Base-by-base conservation (phyloP, 2,329 filamentous ascomycete species). In the Fusarium graminum region DNA sequence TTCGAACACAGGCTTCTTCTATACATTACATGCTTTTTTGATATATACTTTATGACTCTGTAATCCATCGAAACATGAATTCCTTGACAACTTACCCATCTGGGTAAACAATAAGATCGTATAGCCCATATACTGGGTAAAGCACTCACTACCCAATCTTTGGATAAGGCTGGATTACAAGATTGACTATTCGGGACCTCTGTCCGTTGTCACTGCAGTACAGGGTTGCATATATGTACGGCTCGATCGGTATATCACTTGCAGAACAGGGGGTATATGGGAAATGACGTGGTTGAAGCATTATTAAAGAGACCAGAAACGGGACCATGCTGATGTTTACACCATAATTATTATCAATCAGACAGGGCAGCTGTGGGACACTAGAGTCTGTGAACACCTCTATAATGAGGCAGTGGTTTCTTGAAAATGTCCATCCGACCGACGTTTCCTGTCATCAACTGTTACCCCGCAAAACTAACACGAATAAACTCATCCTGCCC, bases 121-220 rank as follows among this genome's bases (percentile, higher is more conserved):
- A 42, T 22, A 56, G 32, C 25, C 7, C 34, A 9, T 25, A 26
- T 22, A n/a, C 17, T 49, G 7, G 7, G 16, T 17, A 40, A 51
- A 29, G 25, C n/a, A n/a, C 26, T 39, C 6, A 26, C 14, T 45
- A 28, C 55, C 58, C 36, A 17, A n/a, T 17, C n/a, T 28, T 26
- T 52, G 17, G 36, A 22, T 52, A 63, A 63, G 59, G 60, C 60
- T 63, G 52, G 59, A 26, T 26, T 41, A 32, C 25, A 29, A 8
- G 46, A 57, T 26, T 38, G 38, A 17, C 34, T 32, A 28, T 42
- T 57, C 51, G 29, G 53, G 53, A 43, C 52, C 38, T 11, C 30
- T 34, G 25, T 16, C 46, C 53, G 53, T 52, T 52, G 53, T 56
- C 53, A 52, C 53, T 22, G 25, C 25, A 14, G 30, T 46, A 9